A percentile compares a stretch with the other conserved stretches of the same genome.
Conservation (phyloP, 202 grass and related monocot genomes). For the Miscanthus sacchariflorus region DNA sequence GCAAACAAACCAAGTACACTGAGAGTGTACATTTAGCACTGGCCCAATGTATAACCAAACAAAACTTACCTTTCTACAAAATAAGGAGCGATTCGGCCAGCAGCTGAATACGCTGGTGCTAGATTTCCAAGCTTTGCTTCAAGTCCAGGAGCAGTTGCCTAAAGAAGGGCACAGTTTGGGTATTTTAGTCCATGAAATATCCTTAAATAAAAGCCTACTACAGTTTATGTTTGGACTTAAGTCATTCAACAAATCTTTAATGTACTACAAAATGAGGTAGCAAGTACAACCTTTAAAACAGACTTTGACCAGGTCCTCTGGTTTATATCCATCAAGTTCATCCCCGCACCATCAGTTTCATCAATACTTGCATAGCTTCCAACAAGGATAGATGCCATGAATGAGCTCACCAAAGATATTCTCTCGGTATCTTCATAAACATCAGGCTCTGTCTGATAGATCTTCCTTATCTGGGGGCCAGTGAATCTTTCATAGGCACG, state of each 20-base stretch:
- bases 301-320: constrained; percentile 72
- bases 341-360: constrained; percentile 95
- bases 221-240: constrained; percentile 4
- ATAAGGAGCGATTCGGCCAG: constrained; percentile 78
- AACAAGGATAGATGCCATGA: constrained; percentile 85
- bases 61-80: constrained; percentile 81
- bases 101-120: constrained; percentile 76
- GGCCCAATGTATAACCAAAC: neutral
- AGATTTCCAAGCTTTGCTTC: constrained; percentile 88
- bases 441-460: constrained; percentile 56
- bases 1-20: constrained; percentile 31
- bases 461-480: constrained; percentile 90
- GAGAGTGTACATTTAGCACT: constrained; percentile 3
- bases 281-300: constrained; percentile 75
- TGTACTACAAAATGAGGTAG: neutral
- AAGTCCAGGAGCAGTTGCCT: constrained; percentile 85
- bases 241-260: constrained; percentile 12
- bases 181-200: constrained; percentile 17
- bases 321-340: constrained; percentile 99
- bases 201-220: neutral
- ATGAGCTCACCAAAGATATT: constrained; percentile 96
- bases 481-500: constrained; percentile 90
- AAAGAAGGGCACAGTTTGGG: constrained; percentile 22
- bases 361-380: constrained; percentile 93
- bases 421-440: constrained; percentile 83